Percentiles rank a stretch among this genome's conserved stretches.
phyloP scores from a whole-genome alignment of 768 basidiomycete genomes.

The Russula sp. region DNA sequence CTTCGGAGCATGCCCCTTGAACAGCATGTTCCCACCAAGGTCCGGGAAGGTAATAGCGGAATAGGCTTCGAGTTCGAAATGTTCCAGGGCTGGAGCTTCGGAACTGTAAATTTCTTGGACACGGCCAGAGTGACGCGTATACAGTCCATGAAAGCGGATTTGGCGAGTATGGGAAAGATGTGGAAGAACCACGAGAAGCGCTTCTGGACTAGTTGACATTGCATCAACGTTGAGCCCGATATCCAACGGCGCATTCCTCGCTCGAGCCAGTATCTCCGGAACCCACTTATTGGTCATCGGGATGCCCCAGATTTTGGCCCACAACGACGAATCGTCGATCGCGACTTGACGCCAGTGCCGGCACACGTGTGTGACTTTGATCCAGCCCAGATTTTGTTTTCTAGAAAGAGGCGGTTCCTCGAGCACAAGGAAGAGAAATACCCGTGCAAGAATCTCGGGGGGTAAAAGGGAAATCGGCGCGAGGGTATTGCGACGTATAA shows the following conservation, averaged over 20 bases:
- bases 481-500: slow-evolving; percentile 16
- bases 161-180: slow-evolving; percentile 13
- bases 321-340: slow-evolving; percentile 12
- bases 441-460: slow-evolving; percentile 15
- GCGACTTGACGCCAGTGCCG: slow-evolving; percentile 23
- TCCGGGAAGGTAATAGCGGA: neutral
- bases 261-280: slow-evolving; percentile 11
- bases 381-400: neutral
- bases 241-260: slow-evolving; percentile 7
- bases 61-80: slow-evolving; percentile 7
- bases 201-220: neutral
- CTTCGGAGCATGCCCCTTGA: slow-evolving; percentile 6
- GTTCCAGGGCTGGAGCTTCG: slow-evolving; percentile 13
- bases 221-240: neutral
- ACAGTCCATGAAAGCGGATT: slow-evolving; percentile 7
- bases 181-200: neutral
- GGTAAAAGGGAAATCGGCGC: slow-evolving; percentile 10
- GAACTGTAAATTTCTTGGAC: neutral
- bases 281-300: neutral
- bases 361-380: slow-evolving; percentile 22
- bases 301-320: slow-evolving; percentile 6
- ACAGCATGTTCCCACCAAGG: neutral
- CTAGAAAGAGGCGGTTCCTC: neutral
- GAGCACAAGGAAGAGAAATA: slow-evolving; percentile 13
- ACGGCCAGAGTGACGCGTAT: neutral